Evolutionary conservation across 2,329 filamentous ascomycete species (phyloP).

Genomic region (Neonectria faginata): DNA sequence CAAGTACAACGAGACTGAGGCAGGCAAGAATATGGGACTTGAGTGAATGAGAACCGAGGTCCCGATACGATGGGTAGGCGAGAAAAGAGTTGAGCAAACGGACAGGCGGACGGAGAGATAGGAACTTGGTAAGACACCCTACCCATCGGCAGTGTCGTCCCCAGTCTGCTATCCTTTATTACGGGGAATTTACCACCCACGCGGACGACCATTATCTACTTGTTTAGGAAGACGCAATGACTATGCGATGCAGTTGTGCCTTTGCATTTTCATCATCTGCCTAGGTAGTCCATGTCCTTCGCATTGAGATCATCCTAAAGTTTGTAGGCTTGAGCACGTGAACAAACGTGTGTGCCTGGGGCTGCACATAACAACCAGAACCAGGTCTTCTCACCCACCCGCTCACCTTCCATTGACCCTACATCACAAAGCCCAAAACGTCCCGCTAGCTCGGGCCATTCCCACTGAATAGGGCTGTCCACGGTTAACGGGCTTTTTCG

Average conservation of each 20-base stretch:
- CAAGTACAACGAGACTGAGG: neutral
- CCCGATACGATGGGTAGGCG: constrained; percentile 8
- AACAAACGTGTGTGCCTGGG: neutral
- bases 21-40: neutral
- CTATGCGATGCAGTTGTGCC: neutral
- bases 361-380: neutral
- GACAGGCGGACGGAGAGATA: neutral
- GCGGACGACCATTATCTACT: neutral
- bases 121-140: constrained; percentile 3
- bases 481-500: neutral
- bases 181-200: neutral
- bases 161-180: neutral
- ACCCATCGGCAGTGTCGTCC: constrained; percentile 9
- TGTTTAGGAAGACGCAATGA: constrained; percentile 7
- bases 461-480: neutral
- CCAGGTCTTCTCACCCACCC: constrained; percentile 9
- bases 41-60: neutral
- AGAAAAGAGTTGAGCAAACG: neutral
- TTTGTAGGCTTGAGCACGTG: neutral
- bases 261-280: neutral
- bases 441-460: neutral
- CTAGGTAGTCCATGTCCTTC: too few relatives aligned
- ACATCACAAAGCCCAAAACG: neutral
- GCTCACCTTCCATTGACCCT: neutral
- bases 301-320: neutral